Conservation (phyloP, 148 eudicot genomes). For the Rhododendron williamsianum region DNA sequence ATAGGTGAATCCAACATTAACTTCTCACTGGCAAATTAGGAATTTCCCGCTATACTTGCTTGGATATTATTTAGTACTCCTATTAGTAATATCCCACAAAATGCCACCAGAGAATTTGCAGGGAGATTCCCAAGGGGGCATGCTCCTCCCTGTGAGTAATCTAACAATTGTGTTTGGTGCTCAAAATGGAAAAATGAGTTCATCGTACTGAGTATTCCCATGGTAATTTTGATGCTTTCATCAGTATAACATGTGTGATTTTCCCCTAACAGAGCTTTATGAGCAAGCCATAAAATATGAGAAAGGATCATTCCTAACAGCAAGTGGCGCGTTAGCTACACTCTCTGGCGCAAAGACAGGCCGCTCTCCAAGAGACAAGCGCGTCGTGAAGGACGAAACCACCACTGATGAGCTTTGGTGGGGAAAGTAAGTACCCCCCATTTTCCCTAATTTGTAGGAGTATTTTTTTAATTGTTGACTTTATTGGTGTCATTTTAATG, state of each 20-base stretch:
- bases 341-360: constrained; percentile 95
- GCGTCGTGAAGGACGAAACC: constrained; percentile 77
- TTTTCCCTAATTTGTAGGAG: background rate
- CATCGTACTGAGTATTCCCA: background rate
- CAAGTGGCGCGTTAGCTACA: constrained; percentile 85
- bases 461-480: background rate
- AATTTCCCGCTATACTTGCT: background rate
- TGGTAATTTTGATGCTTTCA: background rate
- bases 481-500: background rate
- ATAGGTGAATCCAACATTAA: background rate
- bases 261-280: constrained; percentile 44
- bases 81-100: background rate
- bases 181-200: background rate
- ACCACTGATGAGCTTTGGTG: constrained; percentile 85
- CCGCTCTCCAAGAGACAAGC: constrained; percentile 83
- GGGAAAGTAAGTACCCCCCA: constrained; percentile 70
- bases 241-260: background rate
- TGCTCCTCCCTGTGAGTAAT: background rate
- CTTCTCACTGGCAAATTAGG: background rate
- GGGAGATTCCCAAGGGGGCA: background rate
- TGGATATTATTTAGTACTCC: background rate
- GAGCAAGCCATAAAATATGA: constrained; percentile 93
- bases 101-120: background rate
- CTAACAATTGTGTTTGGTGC: background rate
- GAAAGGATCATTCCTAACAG: constrained; percentile 85